Percentiles rank a stretch among this genome's conserved stretches.
phyloP scores from a whole-genome alignment of 2,329 filamentous ascomycete species.

The Atkinsonella hypoxylon region DNA sequence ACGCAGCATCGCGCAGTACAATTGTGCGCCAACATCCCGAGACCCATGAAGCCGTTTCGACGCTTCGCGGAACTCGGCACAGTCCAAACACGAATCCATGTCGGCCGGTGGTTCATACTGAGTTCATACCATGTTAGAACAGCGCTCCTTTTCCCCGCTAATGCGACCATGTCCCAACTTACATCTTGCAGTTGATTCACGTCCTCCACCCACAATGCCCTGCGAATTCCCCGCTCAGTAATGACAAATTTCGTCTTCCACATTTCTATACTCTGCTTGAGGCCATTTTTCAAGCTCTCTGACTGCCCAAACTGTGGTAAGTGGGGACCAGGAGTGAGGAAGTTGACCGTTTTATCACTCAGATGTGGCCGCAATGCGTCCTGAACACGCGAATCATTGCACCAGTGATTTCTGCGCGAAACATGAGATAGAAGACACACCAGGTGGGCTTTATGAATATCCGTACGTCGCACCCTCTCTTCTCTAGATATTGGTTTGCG shows the following conservation, averaged over 20 bases:
- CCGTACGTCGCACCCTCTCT: constrained; percentile 47
- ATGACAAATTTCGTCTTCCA: constrained; percentile 62
- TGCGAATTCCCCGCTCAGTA: constrained; percentile 56
- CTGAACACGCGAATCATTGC: constrained; percentile 64
- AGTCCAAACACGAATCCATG: constrained; percentile 56
- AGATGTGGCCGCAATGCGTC: constrained; percentile 52
- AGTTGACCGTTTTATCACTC: constrained; percentile 49
- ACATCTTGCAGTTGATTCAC: constrained; percentile 47
- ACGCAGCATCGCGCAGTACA: constrained; percentile 81
- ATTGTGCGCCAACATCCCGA: constrained; percentile 76
- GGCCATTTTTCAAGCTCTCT: constrained; percentile 64
- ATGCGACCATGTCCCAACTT: constrained; percentile 12
- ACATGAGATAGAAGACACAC: constrained; percentile 72
- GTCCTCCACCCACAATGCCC: constrained; percentile 65
- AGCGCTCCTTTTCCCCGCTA: constrained; percentile 1
- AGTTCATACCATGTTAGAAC: constrained; percentile 11
- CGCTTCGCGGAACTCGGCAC: constrained; percentile 59
- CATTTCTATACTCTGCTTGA: constrained; percentile 54
- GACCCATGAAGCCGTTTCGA: constrained; percentile 65
- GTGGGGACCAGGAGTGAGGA: constrained; percentile 55
- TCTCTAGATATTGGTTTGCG: constrained; percentile 41
- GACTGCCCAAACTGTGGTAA: constrained; percentile 65
- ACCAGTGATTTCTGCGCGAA: constrained; percentile 74
- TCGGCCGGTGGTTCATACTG: constrained; percentile 48
- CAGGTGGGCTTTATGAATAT: constrained; percentile 79